phyloP scores from a whole-genome alignment of 495 filamentous ascomycete species.

The Podospora conica region DNA sequence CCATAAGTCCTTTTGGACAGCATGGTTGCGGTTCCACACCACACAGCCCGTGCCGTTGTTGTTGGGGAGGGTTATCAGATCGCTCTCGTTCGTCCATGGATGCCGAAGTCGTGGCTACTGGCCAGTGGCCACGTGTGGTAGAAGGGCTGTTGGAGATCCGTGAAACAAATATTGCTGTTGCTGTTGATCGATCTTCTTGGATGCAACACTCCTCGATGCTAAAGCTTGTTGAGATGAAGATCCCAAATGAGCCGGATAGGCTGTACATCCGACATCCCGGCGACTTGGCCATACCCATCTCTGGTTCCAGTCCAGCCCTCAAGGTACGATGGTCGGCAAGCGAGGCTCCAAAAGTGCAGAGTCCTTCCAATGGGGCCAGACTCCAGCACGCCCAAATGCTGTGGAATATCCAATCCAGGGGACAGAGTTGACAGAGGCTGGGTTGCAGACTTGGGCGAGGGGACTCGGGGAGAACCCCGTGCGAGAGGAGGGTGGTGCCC shows the following conservation, averaged over 20 bases:
- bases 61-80: neutral
- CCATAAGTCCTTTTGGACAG: neutral
- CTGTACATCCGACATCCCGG: constrained; percentile 1
- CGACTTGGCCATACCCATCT: neutral
- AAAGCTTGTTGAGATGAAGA: constrained; percentile 4
- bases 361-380: too few relatives aligned
- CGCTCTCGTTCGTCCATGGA: neutral
- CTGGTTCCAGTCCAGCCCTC: neutral
- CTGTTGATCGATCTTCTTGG: neutral
- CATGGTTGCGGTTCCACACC: neutral
- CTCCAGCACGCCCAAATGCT: neutral
- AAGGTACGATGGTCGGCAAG: neutral
- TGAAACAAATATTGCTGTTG: neutral
- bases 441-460: neutral
- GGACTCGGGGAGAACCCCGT: neutral
- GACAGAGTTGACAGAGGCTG: neutral
- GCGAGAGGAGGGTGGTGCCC: neutral
- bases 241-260: constrained; percentile 3
- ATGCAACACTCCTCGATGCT: neutral
- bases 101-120: neutral
- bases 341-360: neutral
- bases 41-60: neutral
- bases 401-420: neutral
- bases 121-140: neutral
- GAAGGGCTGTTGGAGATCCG: neutral